A percentile compares a stretch with the other conserved stretches of the same genome.
These are phyloP conservation scores for Botrytis cinerea DNA, from an alignment of 2,329 filamentous ascomycete species.

Conservation along the genomic window DNA sequence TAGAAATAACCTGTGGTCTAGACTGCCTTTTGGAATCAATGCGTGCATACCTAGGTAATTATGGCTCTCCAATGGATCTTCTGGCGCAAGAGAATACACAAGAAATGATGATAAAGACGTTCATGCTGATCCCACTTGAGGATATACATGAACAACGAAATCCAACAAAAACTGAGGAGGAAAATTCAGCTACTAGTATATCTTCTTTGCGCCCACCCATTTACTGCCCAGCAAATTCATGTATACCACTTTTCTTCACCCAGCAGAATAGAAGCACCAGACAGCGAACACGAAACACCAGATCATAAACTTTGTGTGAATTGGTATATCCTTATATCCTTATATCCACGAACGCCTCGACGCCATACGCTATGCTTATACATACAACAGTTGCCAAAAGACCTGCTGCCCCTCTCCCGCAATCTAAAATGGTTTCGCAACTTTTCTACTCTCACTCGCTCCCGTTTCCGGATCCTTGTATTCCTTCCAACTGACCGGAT, in stretches of 20 bases:
- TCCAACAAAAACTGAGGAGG: too few relatives aligned
- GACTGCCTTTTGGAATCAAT: background rate
- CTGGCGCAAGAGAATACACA: too few relatives aligned
- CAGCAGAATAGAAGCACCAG: background rate
- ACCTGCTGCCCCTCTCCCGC: background rate
- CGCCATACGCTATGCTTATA: slow-evolving; percentile 19
- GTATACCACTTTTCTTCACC: too few relatives aligned
- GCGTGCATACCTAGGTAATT: background rate
- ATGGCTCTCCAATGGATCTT: background rate
- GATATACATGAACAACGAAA: background rate
- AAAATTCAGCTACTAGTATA: background rate
- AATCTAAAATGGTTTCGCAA: slow-evolving; percentile 78
- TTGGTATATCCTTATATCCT: slow-evolving; percentile 18
- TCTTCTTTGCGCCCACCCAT: background rate
- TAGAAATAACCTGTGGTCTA: background rate
- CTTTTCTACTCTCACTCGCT: slow-evolving; percentile 77
- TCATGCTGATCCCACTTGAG: background rate
- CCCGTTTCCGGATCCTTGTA: slow-evolving; percentile 84
- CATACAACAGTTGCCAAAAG: background rate
- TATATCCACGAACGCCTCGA: slow-evolving; percentile 15
- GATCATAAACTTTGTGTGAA: slow-evolving; percentile 8
- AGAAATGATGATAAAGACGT: background rate
- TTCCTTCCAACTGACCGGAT: slow-evolving; percentile 92
- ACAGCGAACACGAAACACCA: background rate
- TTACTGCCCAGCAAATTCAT: background rate